A percentile compares a stretch with the other conserved stretches of the same genome.
phyloP scores from a whole-genome alignment of 78 protist genomes.

The Dictyostelium brefeldianum region DNA sequence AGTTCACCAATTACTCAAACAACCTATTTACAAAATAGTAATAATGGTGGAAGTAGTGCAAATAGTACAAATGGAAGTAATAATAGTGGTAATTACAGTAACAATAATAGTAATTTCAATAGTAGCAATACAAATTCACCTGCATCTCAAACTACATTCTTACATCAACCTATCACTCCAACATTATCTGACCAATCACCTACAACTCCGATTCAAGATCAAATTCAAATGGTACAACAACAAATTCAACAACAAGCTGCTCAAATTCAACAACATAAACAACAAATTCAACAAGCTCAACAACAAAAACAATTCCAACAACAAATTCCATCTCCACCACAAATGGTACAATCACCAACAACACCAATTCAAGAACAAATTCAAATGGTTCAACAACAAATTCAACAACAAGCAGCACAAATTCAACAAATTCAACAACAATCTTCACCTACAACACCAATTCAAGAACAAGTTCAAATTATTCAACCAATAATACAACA shows the following conservation, averaged over 20 bases:
- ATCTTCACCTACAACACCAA: neutral
- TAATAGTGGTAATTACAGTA: neutral
- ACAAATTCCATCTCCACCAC: no score
- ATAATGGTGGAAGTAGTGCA: neutral
- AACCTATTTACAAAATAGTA: neutral
- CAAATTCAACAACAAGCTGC: conserved; percentile 34
- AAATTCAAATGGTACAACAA: conserved; percentile 11
- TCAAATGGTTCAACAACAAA: conserved; percentile 24
- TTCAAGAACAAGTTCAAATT: neutral
- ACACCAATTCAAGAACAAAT: neutral
- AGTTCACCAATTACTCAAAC: neutral
- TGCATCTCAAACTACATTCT: neutral
- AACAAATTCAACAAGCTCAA: conserved; percentile 15
- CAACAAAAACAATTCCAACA: neutral
- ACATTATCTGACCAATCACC: neutral
- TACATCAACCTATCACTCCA: neutral
- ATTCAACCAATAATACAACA: neutral
- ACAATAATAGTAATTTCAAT: neutral
- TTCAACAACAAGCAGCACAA: conserved; percentile 20
- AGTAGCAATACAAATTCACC: neutral
- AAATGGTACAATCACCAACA: neutral
- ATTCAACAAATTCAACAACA: conserved; percentile 20
- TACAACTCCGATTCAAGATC: neutral
- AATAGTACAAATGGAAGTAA: neutral
- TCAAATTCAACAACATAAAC: conserved; percentile 18